Evolutionary conservation across 2,329 filamentous ascomycete species (phyloP).

Genomic region (Venturia oleaginea): DNA sequence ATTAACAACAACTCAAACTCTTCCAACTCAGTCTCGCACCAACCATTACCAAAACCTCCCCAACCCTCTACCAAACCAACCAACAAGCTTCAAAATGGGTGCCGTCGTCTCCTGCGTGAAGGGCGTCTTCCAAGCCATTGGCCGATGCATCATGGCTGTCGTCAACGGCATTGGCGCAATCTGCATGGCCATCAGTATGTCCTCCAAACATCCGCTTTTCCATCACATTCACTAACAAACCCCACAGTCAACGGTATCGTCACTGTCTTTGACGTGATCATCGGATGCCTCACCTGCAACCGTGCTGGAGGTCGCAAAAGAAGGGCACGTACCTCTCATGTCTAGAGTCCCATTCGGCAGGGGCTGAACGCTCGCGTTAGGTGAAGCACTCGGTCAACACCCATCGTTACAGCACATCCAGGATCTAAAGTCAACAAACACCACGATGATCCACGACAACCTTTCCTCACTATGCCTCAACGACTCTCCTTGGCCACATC

Average conservation of each 20-base stretch:
- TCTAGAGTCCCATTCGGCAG: neutral
- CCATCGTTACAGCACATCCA: conserved; percentile 7
- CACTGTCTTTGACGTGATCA: conserved; percentile 54
- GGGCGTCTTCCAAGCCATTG: conserved; percentile 41
- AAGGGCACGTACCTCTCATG: conserved; percentile 10
- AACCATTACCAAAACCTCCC: neutral
- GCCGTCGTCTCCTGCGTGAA: conserved; percentile 15
- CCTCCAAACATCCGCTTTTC: neutral
- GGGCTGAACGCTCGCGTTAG: conserved; percentile 7
- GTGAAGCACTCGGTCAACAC: conserved; percentile 6
- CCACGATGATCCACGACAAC: neutral
- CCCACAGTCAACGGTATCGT: conserved; percentile 46
- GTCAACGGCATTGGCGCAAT: conserved; percentile 58
- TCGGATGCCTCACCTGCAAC: conserved; percentile 51
- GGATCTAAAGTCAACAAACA: conserved; percentile 1
- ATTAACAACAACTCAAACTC: neutral
- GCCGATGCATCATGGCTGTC: conserved; percentile 57
- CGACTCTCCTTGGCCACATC: neutral
- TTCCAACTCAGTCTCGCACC: neutral
- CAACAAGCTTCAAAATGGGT: conserved; percentile 13
- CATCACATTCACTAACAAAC: neutral
- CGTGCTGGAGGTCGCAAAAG: conserved; percentile 20
- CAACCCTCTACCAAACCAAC: neutral
- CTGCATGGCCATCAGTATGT: conserved; percentile 52
- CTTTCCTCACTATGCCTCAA: neutral